Conservation (phyloP, 2,329 filamentous ascomycete genomes). For the Conoideocrella luteorostrata region DNA sequence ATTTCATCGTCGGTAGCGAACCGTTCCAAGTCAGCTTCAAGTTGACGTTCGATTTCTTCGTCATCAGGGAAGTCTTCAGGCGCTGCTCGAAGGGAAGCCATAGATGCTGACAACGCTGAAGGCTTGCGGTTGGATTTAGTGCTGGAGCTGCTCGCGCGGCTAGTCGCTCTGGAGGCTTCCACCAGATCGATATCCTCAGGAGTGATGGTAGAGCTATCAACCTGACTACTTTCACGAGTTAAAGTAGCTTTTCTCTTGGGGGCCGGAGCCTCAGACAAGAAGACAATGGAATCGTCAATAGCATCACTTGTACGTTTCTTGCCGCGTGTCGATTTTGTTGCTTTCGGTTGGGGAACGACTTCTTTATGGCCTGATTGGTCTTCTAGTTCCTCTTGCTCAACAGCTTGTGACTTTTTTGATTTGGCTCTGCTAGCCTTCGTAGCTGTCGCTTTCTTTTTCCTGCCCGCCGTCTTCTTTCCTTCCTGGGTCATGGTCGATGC, state of each 20-base stretch:
- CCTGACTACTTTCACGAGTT: slow-evolving; percentile 39
- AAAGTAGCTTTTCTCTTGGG: slow-evolving; percentile 54
- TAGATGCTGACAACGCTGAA: slow-evolving; percentile 48
- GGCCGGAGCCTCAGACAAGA: slow-evolving; percentile 40
- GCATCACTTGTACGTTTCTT: slow-evolving; percentile 60
- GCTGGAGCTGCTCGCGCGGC: slow-evolving; percentile 33
- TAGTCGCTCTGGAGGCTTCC: slow-evolving; percentile 24
- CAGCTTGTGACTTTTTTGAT: slow-evolving; percentile 44
- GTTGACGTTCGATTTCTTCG: slow-evolving; percentile 58
- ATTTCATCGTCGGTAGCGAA: slow-evolving; percentile 47
- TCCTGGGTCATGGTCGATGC: slow-evolving; percentile 52
- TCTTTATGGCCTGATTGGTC: slow-evolving; percentile 24
- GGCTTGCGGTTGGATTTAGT: slow-evolving; percentile 26
- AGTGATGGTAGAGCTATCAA: slow-evolving; percentile 32
- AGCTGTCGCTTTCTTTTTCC: slow-evolving; percentile 49
- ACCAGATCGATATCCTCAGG: slow-evolving; percentile 34
- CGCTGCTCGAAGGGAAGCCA: slow-evolving; percentile 34
- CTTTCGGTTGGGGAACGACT: slow-evolving; percentile 19
- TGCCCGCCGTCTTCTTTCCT: slow-evolving; percentile 45
- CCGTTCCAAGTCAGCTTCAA: slow-evolving; percentile 58
- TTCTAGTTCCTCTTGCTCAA: slow-evolving; percentile 12
- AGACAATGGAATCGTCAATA: slow-evolving; percentile 41
- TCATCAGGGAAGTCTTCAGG: slow-evolving; percentile 47
- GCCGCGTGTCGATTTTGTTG: slow-evolving; percentile 40
- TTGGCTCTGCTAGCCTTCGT: slow-evolving; percentile 33